These are phyloP conservation scores for Hysterangium stoloniferum DNA, from an alignment of 768 basidiomycete genomes.

Conservation along the genomic window DNA sequence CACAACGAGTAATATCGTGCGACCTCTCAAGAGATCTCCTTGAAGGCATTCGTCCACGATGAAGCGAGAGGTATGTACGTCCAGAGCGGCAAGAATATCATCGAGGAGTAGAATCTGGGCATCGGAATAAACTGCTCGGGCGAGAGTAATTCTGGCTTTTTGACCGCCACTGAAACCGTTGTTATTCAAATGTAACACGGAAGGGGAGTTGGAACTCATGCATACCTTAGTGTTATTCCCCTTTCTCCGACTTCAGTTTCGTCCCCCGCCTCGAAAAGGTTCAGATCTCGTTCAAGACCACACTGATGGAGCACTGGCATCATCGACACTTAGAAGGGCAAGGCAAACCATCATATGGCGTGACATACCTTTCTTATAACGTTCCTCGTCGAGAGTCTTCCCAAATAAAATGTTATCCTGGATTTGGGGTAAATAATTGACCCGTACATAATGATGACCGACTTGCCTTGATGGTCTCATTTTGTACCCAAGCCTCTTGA, in stretches of 20 bases:
- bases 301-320: conserved; percentile 20
- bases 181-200: background rate
- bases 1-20: conserved; percentile 49
- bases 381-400: conserved; percentile 23
- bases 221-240: conserved; percentile 37
- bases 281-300: conserved; percentile 28
- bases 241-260: conserved; percentile 54
- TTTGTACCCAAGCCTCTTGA: conserved; percentile 34
- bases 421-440: conserved; percentile 20
- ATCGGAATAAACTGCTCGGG: conserved; percentile 38
- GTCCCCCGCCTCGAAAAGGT: conserved; percentile 38
- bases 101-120: conserved; percentile 33
- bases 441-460: conserved; percentile 5
- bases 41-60: conserved; percentile 44
- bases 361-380: conserved; percentile 25
- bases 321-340: background rate
- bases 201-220: background rate
- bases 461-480: conserved; percentile 21
- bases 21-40: conserved; percentile 37
- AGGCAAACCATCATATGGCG: background rate
- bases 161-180: conserved; percentile 30
- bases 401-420: conserved; percentile 32
- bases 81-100: conserved; percentile 38
- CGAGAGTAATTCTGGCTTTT: conserved; percentile 39
- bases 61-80: conserved; percentile 43